Percentiles rank a stretch among this genome's conserved stretches.
phyloP scores from a whole-genome alignment of 2,329 filamentous ascomycete species.

The Sphaerulina vaccinii region DNA sequence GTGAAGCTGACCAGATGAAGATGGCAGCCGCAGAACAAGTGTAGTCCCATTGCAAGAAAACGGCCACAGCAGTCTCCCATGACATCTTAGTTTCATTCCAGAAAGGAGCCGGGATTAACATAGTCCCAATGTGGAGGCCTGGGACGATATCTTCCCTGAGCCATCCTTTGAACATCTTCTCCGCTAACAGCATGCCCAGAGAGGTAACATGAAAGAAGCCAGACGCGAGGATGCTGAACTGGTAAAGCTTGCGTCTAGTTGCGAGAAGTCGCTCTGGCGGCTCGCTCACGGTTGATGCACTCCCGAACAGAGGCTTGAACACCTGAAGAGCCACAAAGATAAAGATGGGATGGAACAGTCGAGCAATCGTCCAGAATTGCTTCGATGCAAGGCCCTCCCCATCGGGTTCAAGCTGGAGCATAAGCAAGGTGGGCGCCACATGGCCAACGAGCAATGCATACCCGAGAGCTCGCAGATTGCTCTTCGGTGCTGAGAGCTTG shows the following conservation, averaged over 20 bases:
- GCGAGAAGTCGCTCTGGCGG: constrained; percentile 9
- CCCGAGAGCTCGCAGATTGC: constrained; percentile 20
- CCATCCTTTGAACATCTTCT: constrained; percentile 18
- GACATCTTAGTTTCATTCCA: constrained; percentile 14
- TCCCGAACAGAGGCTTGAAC: constrained; percentile 3
- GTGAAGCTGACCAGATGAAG: constrained; percentile 21
- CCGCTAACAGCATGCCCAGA: constrained; percentile 18
- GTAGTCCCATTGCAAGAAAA: constrained; percentile 29
- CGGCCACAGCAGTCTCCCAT: constrained; percentile 23
- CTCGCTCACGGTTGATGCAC: neutral
- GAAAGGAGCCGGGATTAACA: constrained; percentile 23
- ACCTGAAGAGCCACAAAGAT: constrained; percentile 13
- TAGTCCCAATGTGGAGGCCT: constrained; percentile 13
- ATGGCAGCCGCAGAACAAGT: constrained; percentile 22
- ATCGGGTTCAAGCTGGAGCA: constrained; percentile 21
- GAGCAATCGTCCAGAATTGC: constrained; percentile 26
- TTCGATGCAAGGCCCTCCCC: constrained; percentile 22
- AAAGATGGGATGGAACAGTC: constrained; percentile 28
- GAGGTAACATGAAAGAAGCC: constrained; percentile 26
- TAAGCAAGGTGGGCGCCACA: constrained; percentile 24
- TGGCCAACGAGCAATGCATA: constrained; percentile 25
- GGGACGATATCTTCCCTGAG: constrained; percentile 17
- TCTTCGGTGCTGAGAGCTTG: constrained; percentile 6
- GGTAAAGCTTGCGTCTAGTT: constrained; percentile 21
- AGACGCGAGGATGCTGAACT: constrained; percentile 26